phyloP scores from a whole-genome alignment of 495 filamentous ascomycete species.

The Aspergillus conjunctus region DNA sequence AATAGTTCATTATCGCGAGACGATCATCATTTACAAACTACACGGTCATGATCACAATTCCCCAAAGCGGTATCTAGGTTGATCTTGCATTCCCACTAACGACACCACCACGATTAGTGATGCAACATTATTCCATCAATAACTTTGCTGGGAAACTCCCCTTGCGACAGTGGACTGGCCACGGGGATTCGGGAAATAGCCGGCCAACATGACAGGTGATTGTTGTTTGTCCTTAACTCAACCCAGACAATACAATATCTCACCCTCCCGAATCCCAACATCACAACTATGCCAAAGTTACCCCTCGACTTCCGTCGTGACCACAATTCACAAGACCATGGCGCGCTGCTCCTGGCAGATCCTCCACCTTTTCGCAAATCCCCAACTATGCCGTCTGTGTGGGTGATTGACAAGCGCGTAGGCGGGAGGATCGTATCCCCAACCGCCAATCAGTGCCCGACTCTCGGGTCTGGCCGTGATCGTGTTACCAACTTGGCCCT shows the following conservation, averaged over 20 bases:
- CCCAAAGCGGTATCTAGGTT: background rate
- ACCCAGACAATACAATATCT: background rate
- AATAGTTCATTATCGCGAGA: background rate
- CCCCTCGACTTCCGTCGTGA: no score
- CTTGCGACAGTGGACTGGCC: background rate
- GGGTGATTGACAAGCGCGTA: constrained; percentile 19
- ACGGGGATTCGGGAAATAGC: constrained; percentile 6
- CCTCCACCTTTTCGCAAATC: constrained; percentile 7
- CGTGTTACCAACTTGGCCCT: constrained; percentile 13
- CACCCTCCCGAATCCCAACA: no score
- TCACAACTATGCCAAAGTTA: no score
- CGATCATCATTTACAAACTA: background rate
- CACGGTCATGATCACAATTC: background rate
- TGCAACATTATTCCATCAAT: background rate
- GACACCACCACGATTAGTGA: background rate
- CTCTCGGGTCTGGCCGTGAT: constrained; percentile 17
- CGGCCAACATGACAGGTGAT: constrained; percentile 1
- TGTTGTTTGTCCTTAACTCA: background rate
- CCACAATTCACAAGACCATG: background rate
- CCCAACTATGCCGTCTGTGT: constrained; percentile 10
- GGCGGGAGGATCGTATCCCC: constrained; percentile 16
- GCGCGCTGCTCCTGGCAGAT: constrained; percentile 9
- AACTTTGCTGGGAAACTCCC: no score
- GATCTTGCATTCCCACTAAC: background rate
- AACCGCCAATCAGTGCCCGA: constrained; percentile 20